phyloP scores from a whole-genome alignment of 2,329 filamentous ascomycete species.

The Trichoderma koningiopsis region DNA sequence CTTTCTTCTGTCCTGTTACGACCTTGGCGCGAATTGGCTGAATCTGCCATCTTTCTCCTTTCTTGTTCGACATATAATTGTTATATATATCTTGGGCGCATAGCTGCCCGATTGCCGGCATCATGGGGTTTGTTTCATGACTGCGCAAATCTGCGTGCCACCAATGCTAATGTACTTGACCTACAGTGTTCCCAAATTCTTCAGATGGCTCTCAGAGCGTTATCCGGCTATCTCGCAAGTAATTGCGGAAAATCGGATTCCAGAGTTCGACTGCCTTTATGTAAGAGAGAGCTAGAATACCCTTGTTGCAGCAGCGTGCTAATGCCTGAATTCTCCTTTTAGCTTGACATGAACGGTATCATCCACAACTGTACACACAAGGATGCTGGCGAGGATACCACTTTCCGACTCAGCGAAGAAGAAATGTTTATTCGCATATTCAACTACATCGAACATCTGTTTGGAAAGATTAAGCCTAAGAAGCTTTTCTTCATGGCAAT shows the following conservation, averaged over 20 bases:
- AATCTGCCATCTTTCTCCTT: slow-evolving; percentile 2
- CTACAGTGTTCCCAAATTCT: slow-evolving; percentile 78
- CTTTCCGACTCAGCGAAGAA: slow-evolving; percentile 92
- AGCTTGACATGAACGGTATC: slow-evolving; percentile 98
- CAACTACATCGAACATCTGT: slow-evolving; percentile 99
- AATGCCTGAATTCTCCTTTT: slow-evolving; percentile 22
- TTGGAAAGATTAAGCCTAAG: slow-evolving; percentile 98
- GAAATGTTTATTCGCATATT: slow-evolving; percentile 99
- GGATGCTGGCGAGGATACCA: slow-evolving; percentile 81
- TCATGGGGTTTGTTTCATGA: slow-evolving; percentile 37
- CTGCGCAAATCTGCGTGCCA: neutral
- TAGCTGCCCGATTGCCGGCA: slow-evolving; percentile 5
- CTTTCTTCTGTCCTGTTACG: slow-evolving; percentile 4
- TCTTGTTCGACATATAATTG: slow-evolving; percentile 4
- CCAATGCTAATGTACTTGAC: slow-evolving; percentile 26
- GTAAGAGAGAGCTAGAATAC: slow-evolving; percentile 49
- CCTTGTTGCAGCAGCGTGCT: neutral
- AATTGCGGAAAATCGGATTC: slow-evolving; percentile 97
- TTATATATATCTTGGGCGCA: neutral
- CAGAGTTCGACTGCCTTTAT: slow-evolving; percentile 97
- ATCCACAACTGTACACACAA: slow-evolving; percentile 99
- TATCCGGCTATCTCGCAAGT: slow-evolving; percentile 98
- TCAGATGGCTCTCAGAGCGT: slow-evolving; percentile 98
- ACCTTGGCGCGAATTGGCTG: neutral
- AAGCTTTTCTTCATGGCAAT: slow-evolving; percentile 99